phyloP scores from a whole-genome alignment of 2,329 filamentous ascomycete genomes.

The Clonostachys rosea region DNA sequence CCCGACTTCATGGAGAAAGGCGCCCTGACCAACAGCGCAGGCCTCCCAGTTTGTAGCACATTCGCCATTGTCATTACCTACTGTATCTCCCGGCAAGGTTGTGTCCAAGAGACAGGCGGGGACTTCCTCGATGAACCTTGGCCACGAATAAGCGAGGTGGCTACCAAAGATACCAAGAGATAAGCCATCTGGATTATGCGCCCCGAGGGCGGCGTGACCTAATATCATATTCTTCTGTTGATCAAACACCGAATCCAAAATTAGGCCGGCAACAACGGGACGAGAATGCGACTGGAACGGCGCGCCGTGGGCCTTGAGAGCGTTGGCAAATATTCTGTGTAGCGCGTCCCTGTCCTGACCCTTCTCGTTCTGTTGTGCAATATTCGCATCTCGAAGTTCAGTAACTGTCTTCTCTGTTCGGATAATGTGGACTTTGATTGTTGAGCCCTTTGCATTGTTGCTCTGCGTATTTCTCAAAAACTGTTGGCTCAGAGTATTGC shows the following conservation, averaged over 20 bases:
- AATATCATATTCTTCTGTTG: conserved; percentile 51
- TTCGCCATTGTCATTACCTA: conserved; percentile 34
- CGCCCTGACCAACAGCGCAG: conserved; percentile 55
- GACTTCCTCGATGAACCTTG: conserved; percentile 65
- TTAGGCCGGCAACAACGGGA: conserved; percentile 65
- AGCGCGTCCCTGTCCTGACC: conserved; percentile 54
- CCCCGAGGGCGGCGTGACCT: conserved; percentile 61
- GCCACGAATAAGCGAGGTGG: conserved; percentile 66
- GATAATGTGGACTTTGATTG: conserved; percentile 66
- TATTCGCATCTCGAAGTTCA: conserved; percentile 59
- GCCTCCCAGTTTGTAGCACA: conserved; percentile 37
- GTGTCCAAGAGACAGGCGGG: conserved; percentile 37
- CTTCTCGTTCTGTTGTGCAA: conserved; percentile 58
- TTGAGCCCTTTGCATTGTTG: conserved; percentile 5
- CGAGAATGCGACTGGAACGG: conserved; percentile 28
- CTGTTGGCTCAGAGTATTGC: conserved; percentile 51
- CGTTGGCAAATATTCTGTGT: conserved; percentile 20
- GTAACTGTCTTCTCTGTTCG: conserved; percentile 60
- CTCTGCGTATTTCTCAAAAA: not conserved
- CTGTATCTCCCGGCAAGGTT: conserved; percentile 23
- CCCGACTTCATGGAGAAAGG: conserved; percentile 67
- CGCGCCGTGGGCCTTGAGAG: conserved; percentile 38
- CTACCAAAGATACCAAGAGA: conserved; percentile 70
- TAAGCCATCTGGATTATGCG: conserved; percentile 44
- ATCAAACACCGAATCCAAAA: conserved; percentile 68